Evolutionary conservation across 495 filamentous ascomycete species (phyloP).

Genomic region (Annulohypoxylon nitens): DNA sequence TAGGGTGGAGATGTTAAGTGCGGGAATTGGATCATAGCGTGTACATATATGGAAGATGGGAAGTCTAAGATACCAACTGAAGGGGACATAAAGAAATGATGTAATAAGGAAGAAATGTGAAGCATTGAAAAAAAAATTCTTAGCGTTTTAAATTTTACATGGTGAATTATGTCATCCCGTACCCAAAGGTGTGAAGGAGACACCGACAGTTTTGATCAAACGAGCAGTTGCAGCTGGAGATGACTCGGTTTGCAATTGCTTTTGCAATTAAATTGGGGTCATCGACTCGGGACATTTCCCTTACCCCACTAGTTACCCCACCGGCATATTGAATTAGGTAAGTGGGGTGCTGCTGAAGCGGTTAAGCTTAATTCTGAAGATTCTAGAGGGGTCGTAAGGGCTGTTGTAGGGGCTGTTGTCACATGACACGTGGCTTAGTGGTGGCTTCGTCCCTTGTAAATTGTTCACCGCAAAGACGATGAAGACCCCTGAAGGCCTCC

Average conservation of each 20-base stretch:
- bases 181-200: neutral
- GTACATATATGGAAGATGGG: constrained; percentile 32
- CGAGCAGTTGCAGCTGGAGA: neutral
- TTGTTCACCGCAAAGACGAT: neutral
- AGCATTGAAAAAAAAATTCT: neutral
- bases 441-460: neutral
- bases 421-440: constrained; percentile 10
- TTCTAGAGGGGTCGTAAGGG: neutral
- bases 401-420: neutral
- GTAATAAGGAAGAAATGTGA: neutral
- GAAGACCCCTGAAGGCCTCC: neutral
- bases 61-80: no score
- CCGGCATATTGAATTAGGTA: neutral
- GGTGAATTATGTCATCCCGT: neutral
- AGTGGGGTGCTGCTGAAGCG: neutral
- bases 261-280: neutral
- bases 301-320: neutral
- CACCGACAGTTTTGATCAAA: neutral
- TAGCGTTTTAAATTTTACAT: neutral
- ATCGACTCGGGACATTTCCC: constrained; percentile 3
- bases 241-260: no score
- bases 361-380: neutral
- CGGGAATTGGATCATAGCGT: constrained; percentile 4
- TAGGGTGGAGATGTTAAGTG: constrained; percentile 7
- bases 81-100: neutral